Conservation (phyloP, 2,329 filamentous ascomycete species). For the Fusarium sp. region DNA sequence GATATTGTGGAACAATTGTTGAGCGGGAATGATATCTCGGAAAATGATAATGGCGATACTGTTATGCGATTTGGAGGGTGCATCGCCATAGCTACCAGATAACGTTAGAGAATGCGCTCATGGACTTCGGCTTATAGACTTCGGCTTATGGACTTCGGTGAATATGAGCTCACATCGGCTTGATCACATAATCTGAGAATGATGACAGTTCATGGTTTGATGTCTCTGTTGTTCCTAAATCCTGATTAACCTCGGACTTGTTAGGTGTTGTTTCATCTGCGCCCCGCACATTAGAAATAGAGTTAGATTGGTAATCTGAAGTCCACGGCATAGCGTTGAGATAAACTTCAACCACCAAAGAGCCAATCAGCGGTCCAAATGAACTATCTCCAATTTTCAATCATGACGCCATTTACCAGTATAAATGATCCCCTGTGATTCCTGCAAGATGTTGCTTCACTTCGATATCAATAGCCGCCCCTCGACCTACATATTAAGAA, state of each 20-base stretch:
- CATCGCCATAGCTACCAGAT: background rate
- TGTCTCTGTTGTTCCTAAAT: background rate
- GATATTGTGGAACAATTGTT: background rate
- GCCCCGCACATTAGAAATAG: background rate
- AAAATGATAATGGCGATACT: background rate
- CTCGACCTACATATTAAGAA: background rate
- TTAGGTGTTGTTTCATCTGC: too few species aligned
- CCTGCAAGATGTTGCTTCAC: background rate
- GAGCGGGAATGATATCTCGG: background rate
- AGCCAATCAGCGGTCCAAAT: conserved; percentile 1
- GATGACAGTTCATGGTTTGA: background rate
- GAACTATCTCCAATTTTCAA: background rate
- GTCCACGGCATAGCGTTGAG: background rate
- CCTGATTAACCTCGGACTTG: background rate
- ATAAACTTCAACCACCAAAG: background rate
- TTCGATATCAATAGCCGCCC: background rate
- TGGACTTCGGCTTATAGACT: too few species aligned
- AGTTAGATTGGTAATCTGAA: conserved; percentile 11
- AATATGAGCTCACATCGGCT: too few species aligned
- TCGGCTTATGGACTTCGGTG: background rate
- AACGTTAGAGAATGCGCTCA: background rate
- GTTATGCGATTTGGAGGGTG: background rate
- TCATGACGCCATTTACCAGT: background rate
- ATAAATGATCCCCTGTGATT: too few species aligned
- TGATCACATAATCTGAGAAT: background rate